Evolutionary conservation across 2,329 filamentous ascomycete species (phyloP).

Genomic region (Albifimbria verrucaria): DNA sequence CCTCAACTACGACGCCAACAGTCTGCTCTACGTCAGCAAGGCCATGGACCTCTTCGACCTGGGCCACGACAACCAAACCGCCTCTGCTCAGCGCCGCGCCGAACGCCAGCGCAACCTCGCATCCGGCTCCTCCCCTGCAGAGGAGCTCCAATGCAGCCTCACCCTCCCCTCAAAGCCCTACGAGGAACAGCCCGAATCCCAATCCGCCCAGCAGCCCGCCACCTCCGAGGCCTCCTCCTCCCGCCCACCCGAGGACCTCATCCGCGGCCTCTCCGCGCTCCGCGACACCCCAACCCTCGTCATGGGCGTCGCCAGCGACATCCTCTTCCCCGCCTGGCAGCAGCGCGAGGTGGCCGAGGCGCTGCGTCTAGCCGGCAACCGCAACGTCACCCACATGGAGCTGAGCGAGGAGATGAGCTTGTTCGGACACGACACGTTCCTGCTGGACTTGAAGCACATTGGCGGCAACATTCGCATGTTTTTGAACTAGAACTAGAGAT

Average conservation of each 20-base stretch:
- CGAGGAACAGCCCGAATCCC: slow-evolving; percentile 67
- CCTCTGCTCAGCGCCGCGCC: slow-evolving; percentile 58
- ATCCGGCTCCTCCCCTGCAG: slow-evolving; percentile 44
- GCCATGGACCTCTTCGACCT: slow-evolving; percentile 99
- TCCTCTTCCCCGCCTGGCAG: slow-evolving; percentile 96
- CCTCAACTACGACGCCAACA: slow-evolving; percentile 94
- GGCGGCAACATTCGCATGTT: slow-evolving; percentile 81
- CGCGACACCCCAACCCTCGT: slow-evolving; percentile 79
- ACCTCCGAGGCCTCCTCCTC: slow-evolving; percentile 28
- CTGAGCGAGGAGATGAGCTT: slow-evolving; percentile 90
- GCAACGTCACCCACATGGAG: slow-evolving; percentile 81
- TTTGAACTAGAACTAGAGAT: slow-evolving; percentile 63
- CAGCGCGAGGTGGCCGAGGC: slow-evolving; percentile 91
- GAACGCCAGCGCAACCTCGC: slow-evolving; percentile 58
- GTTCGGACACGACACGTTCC: slow-evolving; percentile 95
- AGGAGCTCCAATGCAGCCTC: slow-evolving; percentile 60
- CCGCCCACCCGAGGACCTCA: slow-evolving; percentile 72
- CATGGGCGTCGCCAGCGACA: slow-evolving; percentile 92
- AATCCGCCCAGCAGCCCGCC: slow-evolving; percentile 29
- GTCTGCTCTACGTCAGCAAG: slow-evolving; percentile 92
- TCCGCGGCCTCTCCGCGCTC: slow-evolving; percentile 69
- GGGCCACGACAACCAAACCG: slow-evolving; percentile 65
- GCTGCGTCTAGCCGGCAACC: slow-evolving; percentile 72
- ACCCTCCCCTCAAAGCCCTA: slow-evolving; percentile 83
- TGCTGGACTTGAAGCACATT: slow-evolving; percentile 88